phyloP scores from a whole-genome alignment of 2,329 filamentous ascomycete species.

The Scedosporium minutisporum region DNA sequence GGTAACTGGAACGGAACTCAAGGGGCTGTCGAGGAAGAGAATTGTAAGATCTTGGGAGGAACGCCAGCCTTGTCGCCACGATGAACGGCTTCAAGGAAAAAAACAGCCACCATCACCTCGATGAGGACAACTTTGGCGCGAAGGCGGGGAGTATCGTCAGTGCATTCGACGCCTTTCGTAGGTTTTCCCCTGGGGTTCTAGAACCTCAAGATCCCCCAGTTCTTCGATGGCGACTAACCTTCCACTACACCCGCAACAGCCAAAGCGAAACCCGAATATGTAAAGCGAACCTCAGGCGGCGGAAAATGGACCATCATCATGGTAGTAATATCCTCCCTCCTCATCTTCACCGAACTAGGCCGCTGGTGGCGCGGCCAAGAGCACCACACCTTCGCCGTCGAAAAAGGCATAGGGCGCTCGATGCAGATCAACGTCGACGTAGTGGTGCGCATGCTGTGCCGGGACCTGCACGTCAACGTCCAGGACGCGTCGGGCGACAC shows the following conservation, averaged over 20 bases:
- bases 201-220: no score
- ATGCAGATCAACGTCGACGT: slow-evolving; percentile 94
- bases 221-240: neutral
- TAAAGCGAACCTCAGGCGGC: slow-evolving; percentile 72
- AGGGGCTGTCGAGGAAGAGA: neutral
- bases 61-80: neutral
- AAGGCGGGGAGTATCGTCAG: slow-evolving; percentile 57
- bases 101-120: slow-evolving; percentile 37
- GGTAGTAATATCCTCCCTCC: slow-evolving; percentile 60
- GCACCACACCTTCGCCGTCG: slow-evolving; percentile 83
- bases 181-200: no score
- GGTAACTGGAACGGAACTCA: no score
- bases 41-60: neutral
- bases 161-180: slow-evolving; percentile 97
- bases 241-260: slow-evolving; percentile 38
- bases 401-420: slow-evolving; percentile 77
- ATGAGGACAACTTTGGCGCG: slow-evolving; percentile 74
- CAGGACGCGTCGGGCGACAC: slow-evolving; percentile 91
- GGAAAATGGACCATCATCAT: slow-evolving; percentile 91
- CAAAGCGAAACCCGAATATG: slow-evolving; percentile 92
- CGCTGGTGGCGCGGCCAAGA: slow-evolving; percentile 81
- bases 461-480: slow-evolving; percentile 87
- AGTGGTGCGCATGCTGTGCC: slow-evolving; percentile 82
- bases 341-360: slow-evolving; percentile 67
- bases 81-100: slow-evolving; percentile 76